Conservation (phyloP, 345 rosid species). For the Excoecaria cochinchinensis region DNA sequence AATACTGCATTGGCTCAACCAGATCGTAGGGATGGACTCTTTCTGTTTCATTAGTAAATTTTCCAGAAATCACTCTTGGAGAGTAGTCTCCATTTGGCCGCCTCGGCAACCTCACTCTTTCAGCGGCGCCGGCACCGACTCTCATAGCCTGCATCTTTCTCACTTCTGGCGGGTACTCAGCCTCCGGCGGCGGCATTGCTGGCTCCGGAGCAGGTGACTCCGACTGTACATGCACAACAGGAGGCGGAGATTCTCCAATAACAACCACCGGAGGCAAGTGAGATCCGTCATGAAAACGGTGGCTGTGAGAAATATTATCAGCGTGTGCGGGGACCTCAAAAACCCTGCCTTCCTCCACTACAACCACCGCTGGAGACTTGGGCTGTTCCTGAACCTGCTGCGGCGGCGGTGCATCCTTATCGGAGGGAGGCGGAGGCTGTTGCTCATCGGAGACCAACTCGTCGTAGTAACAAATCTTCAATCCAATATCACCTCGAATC, state of each 20-base stretch:
- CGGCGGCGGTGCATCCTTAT: constrained; percentile 26
- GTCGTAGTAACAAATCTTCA: constrained; percentile 74
- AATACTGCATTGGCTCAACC: constrained; percentile 89
- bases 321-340: constrained; percentile 41
- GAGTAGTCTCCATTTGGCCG: constrained; percentile 61
- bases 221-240: constrained; percentile 17
- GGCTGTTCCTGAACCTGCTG: constrained; percentile 30
- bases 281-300: constrained; percentile 22
- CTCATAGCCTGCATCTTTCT: constrained; percentile 64
- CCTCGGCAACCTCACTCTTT: constrained; percentile 51
- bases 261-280: constrained; percentile 54
- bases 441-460: constrained; percentile 50
- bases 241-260: constrained; percentile 58
- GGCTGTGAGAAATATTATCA: constrained; percentile 30
- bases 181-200: constrained; percentile 20
- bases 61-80: constrained; percentile 61
- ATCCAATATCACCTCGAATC: constrained; percentile 86
- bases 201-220: constrained; percentile 27
- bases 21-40: constrained; percentile 61
- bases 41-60: constrained; percentile 40
- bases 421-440: constrained; percentile 26
- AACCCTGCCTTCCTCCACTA: constrained; percentile 58
- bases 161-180: constrained; percentile 48
- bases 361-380: constrained; percentile 35
- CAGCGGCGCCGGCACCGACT: constrained; percentile 37